phyloP scores from a whole-genome alignment of 495 filamentous ascomycete species.

The Xylaria scruposa region DNA sequence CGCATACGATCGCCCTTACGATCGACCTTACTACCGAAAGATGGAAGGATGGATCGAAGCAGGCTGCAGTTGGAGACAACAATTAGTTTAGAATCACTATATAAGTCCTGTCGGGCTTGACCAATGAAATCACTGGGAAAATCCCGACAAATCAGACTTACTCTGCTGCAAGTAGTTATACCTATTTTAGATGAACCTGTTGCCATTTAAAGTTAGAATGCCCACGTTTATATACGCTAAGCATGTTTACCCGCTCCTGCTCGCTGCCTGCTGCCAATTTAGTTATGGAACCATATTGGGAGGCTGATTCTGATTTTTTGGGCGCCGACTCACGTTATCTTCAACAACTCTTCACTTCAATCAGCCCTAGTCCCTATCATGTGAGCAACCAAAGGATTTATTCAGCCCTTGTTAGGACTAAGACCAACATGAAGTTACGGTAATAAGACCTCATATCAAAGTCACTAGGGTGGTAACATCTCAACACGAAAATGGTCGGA shows the following conservation, averaged over 20 bases:
- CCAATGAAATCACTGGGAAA: background rate
- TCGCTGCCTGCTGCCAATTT: too few species aligned
- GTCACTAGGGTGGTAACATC: too few species aligned
- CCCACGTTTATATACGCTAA: background rate
- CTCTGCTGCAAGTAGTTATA: background rate
- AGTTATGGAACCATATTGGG: too few species aligned
- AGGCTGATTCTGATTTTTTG: constrained; percentile 4
- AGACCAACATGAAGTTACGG: too few species aligned
- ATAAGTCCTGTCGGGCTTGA: background rate
- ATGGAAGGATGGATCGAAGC: background rate
- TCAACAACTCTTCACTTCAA: background rate
- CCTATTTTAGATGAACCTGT: background rate
- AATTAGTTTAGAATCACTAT: background rate
- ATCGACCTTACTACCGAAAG: background rate
- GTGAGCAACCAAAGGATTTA: too few species aligned
- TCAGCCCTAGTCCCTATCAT: too few species aligned
- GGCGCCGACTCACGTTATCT: constrained; percentile 1
- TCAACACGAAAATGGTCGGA: constrained; percentile 13
- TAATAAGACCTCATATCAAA: too few species aligned
- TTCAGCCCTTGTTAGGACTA: too few species aligned
- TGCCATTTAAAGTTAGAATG: constrained; percentile 10
- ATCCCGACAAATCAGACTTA: constrained; percentile 7
- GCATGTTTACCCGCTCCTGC: background rate
- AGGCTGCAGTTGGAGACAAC: background rate
- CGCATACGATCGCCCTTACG: background rate